These are phyloP conservation scores for Chrysochromulina parva DNA, from an alignment of 78 protist species.

Conservation along the genomic window DNA sequence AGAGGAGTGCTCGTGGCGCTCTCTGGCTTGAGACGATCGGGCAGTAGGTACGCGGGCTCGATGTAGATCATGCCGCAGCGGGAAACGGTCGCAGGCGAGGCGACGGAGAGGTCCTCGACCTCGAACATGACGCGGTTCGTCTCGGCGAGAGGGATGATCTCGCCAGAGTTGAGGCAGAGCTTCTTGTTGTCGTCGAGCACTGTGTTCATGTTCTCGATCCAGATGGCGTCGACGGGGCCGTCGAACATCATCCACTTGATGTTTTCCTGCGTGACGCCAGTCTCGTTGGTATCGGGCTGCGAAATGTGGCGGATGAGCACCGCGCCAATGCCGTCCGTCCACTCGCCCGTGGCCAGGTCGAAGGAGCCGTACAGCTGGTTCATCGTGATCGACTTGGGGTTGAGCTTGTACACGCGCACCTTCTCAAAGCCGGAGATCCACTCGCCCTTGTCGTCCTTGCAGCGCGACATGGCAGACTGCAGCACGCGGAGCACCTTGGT, in stretches of 20 bases:
- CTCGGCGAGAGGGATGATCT: slow-evolving; percentile 75
- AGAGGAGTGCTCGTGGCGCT: background rate
- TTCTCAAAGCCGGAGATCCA: background rate
- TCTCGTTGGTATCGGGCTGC: slow-evolving; percentile 43
- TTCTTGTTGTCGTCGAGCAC: slow-evolving; percentile 94
- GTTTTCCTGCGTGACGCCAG: slow-evolving; percentile 28
- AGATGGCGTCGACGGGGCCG: slow-evolving; percentile 92
- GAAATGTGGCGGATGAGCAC: slow-evolving; percentile 42
- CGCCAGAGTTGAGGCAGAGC: slow-evolving; percentile 89
- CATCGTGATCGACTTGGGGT: slow-evolving; percentile 77
- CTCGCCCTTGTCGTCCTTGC: background rate
- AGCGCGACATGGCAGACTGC: background rate
- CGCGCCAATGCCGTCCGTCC: slow-evolving; percentile 81
- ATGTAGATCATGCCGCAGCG: slow-evolving; percentile 85
- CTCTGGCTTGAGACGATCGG: background rate
- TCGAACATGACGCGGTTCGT: slow-evolving; percentile 78
- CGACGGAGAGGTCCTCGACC: slow-evolving; percentile 75
- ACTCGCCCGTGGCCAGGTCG: slow-evolving; percentile 76
- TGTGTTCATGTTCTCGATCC: slow-evolving; percentile 96
- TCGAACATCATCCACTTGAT: slow-evolving; percentile 82
- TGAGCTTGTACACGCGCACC: background rate
- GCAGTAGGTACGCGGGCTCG: slow-evolving; percentile 37
- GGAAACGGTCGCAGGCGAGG: slow-evolving; percentile 80
- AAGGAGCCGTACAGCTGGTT: slow-evolving; percentile 78
- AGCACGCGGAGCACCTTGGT: slow-evolving; percentile 10